A percentile compares a stretch with the other conserved stretches of the same genome.
These are phyloP conservation scores for Conticribra guillardii DNA, from an alignment of 108 stramenopile genomes.

Conservation along the genomic window DNA sequence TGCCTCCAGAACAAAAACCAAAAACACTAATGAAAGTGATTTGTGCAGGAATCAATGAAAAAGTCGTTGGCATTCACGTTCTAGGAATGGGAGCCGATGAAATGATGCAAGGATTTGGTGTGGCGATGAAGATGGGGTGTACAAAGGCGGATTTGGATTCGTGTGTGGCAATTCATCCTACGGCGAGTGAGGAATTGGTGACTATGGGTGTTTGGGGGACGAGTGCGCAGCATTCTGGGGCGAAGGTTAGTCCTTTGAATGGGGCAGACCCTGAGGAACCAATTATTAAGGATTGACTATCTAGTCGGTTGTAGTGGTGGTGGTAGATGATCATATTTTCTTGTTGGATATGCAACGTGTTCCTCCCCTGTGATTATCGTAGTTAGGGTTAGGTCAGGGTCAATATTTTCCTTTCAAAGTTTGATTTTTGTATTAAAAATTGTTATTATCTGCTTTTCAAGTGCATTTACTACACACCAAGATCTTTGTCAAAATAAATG, in stretches of 20 bases:
- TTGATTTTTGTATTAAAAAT: too few relatives aligned
- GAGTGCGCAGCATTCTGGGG: conserved; percentile 66
- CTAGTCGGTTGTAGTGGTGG: conserved; percentile 19
- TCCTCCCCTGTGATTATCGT: too few relatives aligned
- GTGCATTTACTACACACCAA: too few relatives aligned
- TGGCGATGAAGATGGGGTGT: conserved; percentile 92
- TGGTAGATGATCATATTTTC: too few relatives aligned
- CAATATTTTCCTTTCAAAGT: too few relatives aligned
- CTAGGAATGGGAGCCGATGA: conserved; percentile 96
- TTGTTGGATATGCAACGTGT: too few relatives aligned
- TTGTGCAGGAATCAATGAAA: conserved; percentile 84
- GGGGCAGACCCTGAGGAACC: conserved; percentile 72
- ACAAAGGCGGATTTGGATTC: conserved; percentile 98
- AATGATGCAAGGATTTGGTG: conserved; percentile 93
- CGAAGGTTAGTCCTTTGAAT: conserved; percentile 70
- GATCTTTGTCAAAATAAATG: too few relatives aligned
- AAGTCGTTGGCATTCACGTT: conserved; percentile 93
- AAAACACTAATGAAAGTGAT: conserved; percentile 92
- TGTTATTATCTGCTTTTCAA: too few relatives aligned
- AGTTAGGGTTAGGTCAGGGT: too few relatives aligned
- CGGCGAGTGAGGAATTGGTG: conserved; percentile 88
- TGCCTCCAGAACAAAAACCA: conserved; percentile 91
- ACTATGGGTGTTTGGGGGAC: conserved; percentile 91
- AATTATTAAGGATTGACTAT: conserved; percentile 19
- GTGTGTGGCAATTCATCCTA: conserved; percentile 96